These are phyloP conservation scores for Platanthera guangdongensis DNA, from an alignment of 106 monocot species.

Conservation along the genomic window DNA sequence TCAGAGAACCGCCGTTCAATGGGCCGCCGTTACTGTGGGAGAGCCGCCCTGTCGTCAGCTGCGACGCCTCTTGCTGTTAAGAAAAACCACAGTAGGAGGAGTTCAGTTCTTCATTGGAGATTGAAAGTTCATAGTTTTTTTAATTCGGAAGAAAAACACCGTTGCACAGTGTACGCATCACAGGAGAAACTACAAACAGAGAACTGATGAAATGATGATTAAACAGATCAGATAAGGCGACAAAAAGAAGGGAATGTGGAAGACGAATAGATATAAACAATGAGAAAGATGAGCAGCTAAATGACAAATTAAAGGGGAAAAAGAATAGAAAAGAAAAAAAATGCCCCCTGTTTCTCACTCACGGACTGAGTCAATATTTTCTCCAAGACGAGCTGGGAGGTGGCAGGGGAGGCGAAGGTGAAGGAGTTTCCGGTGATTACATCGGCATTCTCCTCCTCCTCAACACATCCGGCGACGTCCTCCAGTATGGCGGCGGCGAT, in stretches of 20 bases:
- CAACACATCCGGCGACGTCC: slow-evolving; percentile 27
- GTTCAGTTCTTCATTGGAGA: not conserved
- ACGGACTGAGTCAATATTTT: slow-evolving; percentile 93
- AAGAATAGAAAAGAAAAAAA: not conserved
- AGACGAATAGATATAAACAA: not conserved
- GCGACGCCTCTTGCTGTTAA: slow-evolving; percentile 65
- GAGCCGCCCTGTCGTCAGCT: slow-evolving; percentile 67
- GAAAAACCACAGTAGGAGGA: not conserved
- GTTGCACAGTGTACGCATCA: not conserved
- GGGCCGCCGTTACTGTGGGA: slow-evolving; percentile 96
- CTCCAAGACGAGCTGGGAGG: slow-evolving; percentile 88
- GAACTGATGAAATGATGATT: not conserved
- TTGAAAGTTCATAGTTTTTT: not conserved
- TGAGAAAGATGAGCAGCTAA: not conserved
- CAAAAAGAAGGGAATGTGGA: not conserved
- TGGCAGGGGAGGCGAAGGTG: slow-evolving; percentile 69
- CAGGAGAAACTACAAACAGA: not conserved
- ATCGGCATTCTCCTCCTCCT: slow-evolving; percentile 2
- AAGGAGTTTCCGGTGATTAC: slow-evolving; percentile 39
- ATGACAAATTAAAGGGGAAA: not conserved
- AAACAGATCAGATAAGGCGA: not conserved
- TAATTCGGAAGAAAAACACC: not conserved
- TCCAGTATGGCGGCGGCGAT: slow-evolving; percentile 15
- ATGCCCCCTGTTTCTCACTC: slow-evolving; percentile 2
- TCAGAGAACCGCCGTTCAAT: slow-evolving; percentile 72